Base-by-base conservation (phyloP, 768 basidiomycete species). In the Boletus pseudo-olivaceus region DNA sequence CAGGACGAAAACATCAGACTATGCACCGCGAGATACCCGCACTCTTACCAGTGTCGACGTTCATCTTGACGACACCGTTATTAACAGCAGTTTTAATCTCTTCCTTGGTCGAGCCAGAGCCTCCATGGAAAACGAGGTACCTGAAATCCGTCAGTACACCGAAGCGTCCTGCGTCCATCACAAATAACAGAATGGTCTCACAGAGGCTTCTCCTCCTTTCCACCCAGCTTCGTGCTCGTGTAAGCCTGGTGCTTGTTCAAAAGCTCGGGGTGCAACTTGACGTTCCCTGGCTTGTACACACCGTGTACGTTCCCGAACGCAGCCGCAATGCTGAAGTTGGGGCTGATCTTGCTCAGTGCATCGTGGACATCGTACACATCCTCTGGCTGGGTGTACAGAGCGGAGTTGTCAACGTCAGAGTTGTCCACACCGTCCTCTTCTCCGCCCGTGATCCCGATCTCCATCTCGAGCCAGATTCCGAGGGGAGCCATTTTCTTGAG, bases 351-450 rank as follows among this genome's bases (percentile, higher is more conserved):
- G 76, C 75, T 82, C 62, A 99, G 75, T n/a, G 92, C 89, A 52
- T 78, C 72, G 80, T 96, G 80, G 57, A 99, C 90, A 48, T 98
- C 95, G 65, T 78, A 96, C 65, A 99, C 85, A 63, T 99, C 96
- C 64, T 93, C 88, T 37, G 97, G 95, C 73, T 99, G 97, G 27
- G 97, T 99, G 82, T 99, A 99, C 66, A 98, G 79, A 55, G 82
- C 82, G 43, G 86, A 78, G 75, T 98, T 99, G 77, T 99, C 97
- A 58, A 93, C 93, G 39, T 79, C 84, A 43, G 93, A 88, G 82
- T 99, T 99, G 77, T 99, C 96, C 46, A 99, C 97, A 70, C 97
- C 96, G 68, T 98, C 97, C 73, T 99, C 97, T 73, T 99, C 97
- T 65, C 97, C 97, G 67, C 97, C 97, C 47, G 97, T 99, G 75